Conservation (phyloP, 2,329 filamentous ascomycete genomes). For the Shiraia bambusicola region DNA sequence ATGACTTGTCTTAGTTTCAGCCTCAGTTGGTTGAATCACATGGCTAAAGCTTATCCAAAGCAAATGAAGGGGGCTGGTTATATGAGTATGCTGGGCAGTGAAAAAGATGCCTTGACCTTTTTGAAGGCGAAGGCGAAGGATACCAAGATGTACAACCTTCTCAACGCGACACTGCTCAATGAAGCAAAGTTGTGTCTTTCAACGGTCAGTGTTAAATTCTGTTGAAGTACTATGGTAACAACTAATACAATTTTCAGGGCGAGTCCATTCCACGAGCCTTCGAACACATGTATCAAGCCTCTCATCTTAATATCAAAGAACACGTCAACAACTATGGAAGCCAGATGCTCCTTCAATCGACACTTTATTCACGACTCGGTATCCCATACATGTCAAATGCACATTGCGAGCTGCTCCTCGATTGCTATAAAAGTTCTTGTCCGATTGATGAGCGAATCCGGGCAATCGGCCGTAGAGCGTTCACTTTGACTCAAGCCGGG, state of each 20-base stretch:
- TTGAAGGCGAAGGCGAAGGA: constrained; percentile 85
- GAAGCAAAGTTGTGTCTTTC: constrained; percentile 80
- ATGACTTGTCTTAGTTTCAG: constrained; percentile 92
- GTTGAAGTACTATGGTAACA: background rate
- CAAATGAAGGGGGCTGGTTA: constrained; percentile 71
- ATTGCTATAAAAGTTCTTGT: constrained; percentile 65
- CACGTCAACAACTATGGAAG: constrained; percentile 74
- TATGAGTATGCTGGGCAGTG: constrained; percentile 72
- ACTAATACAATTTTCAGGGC: constrained; percentile 45
- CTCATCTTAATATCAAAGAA: constrained; percentile 76
- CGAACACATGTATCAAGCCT: constrained; percentile 79
- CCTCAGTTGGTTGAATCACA: constrained; percentile 93
- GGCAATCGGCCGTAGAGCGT: constrained; percentile 69
- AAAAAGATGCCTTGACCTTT: constrained; percentile 79
- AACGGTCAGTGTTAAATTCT: constrained; percentile 58
- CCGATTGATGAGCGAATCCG: constrained; percentile 78
- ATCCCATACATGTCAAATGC: constrained; percentile 59
- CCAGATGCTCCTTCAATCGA: constrained; percentile 70
- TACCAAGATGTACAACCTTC: constrained; percentile 78
- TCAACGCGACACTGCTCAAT: constrained; percentile 79
- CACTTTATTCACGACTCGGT: constrained; percentile 75
- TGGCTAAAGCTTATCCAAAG: constrained; percentile 79
- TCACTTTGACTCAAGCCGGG: constrained; percentile 66
- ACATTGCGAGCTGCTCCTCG: constrained; percentile 72
- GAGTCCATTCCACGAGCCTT: constrained; percentile 63